phyloP scores from a whole-genome alignment of 1,284 basidiomycete genomes.

The Phaffia rhodozyma region DNA sequence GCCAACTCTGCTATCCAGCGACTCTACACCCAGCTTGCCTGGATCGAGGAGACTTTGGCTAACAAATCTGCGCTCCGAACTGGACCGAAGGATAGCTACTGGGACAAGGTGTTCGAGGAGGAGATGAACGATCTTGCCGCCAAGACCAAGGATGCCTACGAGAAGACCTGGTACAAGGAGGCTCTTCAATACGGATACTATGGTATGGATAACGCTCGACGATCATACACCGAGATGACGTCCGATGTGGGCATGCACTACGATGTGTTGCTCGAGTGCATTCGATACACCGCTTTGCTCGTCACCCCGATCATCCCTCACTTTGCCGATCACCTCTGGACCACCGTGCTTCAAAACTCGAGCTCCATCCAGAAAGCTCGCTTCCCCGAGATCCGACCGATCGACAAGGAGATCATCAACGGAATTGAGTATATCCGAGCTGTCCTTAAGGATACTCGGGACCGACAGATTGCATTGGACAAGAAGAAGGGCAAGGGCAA shows the following conservation, averaged over 20 bases:
- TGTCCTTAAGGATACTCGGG: conserved; percentile 77
- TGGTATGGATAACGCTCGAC: conserved; percentile 81
- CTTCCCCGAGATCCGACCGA: conserved; percentile 37
- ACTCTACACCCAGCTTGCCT: conserved; percentile 77
- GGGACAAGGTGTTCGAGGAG: conserved; percentile 77
- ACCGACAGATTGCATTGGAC: conserved; percentile 65
- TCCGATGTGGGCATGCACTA: conserved; percentile 76
- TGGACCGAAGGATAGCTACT: conserved; percentile 45
- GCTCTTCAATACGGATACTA: conserved; percentile 93
- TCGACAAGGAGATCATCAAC: conserved; percentile 46
- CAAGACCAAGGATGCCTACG: conserved; percentile 64
- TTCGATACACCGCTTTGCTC: conserved; percentile 65
- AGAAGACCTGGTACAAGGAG: conserved; percentile 82
- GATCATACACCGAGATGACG: conserved; percentile 94
- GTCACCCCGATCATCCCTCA: conserved; percentile 86
- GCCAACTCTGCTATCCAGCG: conserved; percentile 96
- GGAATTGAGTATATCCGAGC: conserved; percentile 71
- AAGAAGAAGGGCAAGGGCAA: conserved; percentile 51
- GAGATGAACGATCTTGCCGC: conserved; percentile 80
- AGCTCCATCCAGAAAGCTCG: conserved; percentile 68
- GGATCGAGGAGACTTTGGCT: conserved; percentile 81
- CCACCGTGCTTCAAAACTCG: conserved; percentile 56
- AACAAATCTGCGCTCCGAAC: conserved; percentile 57
- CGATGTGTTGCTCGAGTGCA: conserved; percentile 62
- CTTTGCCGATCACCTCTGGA: conserved; percentile 87